phyloP scores from a whole-genome alignment of 208 protist species.

The Tetramitus jugosus region DNA sequence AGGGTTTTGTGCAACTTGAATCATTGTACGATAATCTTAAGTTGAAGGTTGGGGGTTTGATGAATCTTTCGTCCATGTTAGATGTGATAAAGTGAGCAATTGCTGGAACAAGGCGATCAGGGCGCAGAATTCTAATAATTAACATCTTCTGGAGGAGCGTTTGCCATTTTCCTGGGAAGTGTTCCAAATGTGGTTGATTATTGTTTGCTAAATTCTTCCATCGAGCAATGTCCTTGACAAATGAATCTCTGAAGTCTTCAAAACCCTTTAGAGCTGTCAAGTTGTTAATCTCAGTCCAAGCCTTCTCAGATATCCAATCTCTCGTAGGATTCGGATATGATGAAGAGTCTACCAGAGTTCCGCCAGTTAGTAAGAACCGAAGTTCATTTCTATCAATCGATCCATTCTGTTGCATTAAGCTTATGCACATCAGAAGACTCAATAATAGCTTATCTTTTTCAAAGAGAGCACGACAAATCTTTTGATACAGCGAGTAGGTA shows the following conservation, averaged over 20 bases:
- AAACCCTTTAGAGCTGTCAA: constrained; percentile 26
- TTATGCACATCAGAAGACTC: constrained; percentile 72
- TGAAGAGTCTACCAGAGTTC: constrained; percentile 45
- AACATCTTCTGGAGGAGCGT: constrained; percentile 67
- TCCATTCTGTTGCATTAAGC: constrained; percentile 54
- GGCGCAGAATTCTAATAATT: constrained; percentile 46
- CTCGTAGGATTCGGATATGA: constrained; percentile 25
- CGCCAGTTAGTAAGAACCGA: constrained; percentile 78
- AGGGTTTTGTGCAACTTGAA: constrained; percentile 34
- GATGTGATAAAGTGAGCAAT: constrained; percentile 76
- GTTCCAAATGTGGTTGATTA: constrained; percentile 27
- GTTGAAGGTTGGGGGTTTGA: constrained; percentile 78
- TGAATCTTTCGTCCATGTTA: constrained; percentile 63
- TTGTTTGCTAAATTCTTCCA: constrained; percentile 38
- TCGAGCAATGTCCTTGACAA: constrained; percentile 12
- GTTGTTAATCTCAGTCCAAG: constrained; percentile 31
- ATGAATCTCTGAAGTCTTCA: constrained; percentile 12
- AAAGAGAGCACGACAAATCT: constrained; percentile 54
- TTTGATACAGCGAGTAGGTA: constrained; percentile 31
- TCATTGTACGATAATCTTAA: constrained; percentile 50
- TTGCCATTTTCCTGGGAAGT: not conserved
- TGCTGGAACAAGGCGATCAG: constrained; percentile 86
- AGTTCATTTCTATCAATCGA: constrained; percentile 67
- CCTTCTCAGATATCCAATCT: constrained; percentile 38
- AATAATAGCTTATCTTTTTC: constrained; percentile 64